These are phyloP conservation scores for Candida koratica DNA, from an alignment of 805 yeast species.

Conservation along the genomic window DNA sequence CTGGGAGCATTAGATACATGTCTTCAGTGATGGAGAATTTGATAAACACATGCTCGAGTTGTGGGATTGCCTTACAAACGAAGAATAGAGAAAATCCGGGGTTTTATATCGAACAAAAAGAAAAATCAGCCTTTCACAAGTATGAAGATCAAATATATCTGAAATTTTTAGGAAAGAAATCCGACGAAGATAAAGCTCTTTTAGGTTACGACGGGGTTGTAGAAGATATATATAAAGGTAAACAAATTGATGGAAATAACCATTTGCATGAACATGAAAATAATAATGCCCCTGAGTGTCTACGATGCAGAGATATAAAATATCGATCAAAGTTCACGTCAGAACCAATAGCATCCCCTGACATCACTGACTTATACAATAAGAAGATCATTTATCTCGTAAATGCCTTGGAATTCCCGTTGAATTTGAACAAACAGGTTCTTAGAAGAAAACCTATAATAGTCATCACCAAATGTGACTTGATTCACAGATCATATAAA, in stretches of 20 bases:
- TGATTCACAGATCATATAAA: slow-evolving; percentile 33
- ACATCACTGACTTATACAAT: not conserved
- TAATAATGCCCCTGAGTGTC: slow-evolving; percentile 49
- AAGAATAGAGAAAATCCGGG: slow-evolving; percentile 11
- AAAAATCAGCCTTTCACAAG: slow-evolving; percentile 9
- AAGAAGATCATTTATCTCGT: slow-evolving; percentile 10
- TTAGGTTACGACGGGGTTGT: no score
- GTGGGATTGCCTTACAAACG: slow-evolving; percentile 54
- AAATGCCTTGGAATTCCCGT: slow-evolving; percentile 58
- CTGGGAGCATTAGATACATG: no score
- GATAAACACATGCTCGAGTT: slow-evolving; percentile 44
- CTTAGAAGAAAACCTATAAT: slow-evolving; percentile 21
- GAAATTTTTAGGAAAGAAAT: slow-evolving; percentile 16
- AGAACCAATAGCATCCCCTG: slow-evolving; percentile 4
- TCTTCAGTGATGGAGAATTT: slow-evolving; percentile 13
- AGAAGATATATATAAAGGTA: no score
- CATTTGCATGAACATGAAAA: no score
- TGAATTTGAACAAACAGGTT: slow-evolving; percentile 37
- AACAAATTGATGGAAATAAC: no score
- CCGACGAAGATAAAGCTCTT: slow-evolving; percentile 17
- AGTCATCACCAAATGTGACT: slow-evolving; percentile 43
- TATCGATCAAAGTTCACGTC: slow-evolving; percentile 25
- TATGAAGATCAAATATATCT: slow-evolving; percentile 25
- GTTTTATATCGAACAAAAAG: slow-evolving; percentile 11
- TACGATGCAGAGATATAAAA: slow-evolving; percentile 50